phyloP scores from a whole-genome alignment of 2,329 filamentous ascomycete genomes.

The Beauveria rudraprayagi region DNA sequence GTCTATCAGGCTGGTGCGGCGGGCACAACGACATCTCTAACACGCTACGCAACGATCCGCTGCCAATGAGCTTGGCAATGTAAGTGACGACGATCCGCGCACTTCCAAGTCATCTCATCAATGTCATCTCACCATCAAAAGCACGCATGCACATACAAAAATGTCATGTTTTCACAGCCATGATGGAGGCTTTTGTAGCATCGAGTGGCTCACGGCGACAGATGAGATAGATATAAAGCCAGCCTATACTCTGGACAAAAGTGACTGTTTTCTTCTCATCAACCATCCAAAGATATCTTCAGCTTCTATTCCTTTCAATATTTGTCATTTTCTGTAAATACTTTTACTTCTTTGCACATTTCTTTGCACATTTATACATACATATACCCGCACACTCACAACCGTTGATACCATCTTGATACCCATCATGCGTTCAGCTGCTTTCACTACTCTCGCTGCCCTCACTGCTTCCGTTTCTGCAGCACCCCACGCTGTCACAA shows the following conservation, averaged over 20 bases:
- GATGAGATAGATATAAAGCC: not conserved
- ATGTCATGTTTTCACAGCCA: constrained; percentile 1
- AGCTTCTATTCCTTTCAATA: not conserved
- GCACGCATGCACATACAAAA: not conserved
- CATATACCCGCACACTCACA: not conserved
- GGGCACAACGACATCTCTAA: not conserved
- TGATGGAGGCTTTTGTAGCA: not conserved
- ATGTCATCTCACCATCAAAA: not conserved
- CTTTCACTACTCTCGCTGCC: not conserved
- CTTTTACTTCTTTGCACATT: not conserved
- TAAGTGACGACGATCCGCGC: not conserved
- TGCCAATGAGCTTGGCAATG: not conserved
- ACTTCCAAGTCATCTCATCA: not conserved
- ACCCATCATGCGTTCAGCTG: not conserved
- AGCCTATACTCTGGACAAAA: not conserved
- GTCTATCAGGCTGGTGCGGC: not conserved
- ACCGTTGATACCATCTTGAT: not conserved
- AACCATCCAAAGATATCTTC: not conserved
- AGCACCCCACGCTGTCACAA: not conserved
- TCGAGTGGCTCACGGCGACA: not conserved
- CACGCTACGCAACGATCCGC: not conserved
- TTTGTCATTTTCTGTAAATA: not conserved
- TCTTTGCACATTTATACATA: not conserved
- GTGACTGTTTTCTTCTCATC: not conserved
- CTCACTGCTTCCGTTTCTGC: constrained; percentile 10